Base-by-base conservation (phyloP, 2,329 filamentous ascomycete genomes). In the Pseudogymnoascus sp. region DNA sequence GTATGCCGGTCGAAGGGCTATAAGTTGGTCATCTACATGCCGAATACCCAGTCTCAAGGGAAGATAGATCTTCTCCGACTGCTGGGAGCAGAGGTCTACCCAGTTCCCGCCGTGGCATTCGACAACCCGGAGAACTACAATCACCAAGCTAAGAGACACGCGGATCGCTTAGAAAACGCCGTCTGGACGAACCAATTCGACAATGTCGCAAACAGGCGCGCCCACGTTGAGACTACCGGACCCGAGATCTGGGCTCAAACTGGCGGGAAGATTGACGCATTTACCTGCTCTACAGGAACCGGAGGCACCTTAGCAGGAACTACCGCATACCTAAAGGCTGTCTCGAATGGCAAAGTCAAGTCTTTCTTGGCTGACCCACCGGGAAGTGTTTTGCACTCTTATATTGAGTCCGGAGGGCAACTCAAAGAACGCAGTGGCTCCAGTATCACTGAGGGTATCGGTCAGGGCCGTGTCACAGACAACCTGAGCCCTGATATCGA, bases 181-280 rank as follows among this genome's bases (percentile, higher is more conserved):
- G 92, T 97, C 12, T 99, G 94, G 94, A 99, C 94, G 50, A 95
- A 99, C 77, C 94, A 99, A 78, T 99, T 99, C 77, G 94, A 99
- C 75, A 99, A 99, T 79, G 86, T 83, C 61, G 94, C 94, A 62
- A 99, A 99, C 77, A 84, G 94, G 61, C 87, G 90, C 72, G 94
- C 94, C 59, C 94, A 99, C 75, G 88, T 97, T 69, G 93, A 97
- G 80, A 97, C 93, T 1, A 99, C 94, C 0, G 94, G 94, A 0
- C 94, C 94, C 0, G 94, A 99, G 77, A 96, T 99, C 73, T 99
- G 94, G 94, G 79, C 86, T 28, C 94, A 99, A 80, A 97, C 94
- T 0, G 77, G 74, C 1, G 93, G 94, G 37, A 87, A 87, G 67
- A 77, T 99, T 21, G 92, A 97, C 75, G 94, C 92, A 4, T 99